Conservation (phyloP, 768 basidiomycete species). For the Hirschioporus abietinus region DNA sequence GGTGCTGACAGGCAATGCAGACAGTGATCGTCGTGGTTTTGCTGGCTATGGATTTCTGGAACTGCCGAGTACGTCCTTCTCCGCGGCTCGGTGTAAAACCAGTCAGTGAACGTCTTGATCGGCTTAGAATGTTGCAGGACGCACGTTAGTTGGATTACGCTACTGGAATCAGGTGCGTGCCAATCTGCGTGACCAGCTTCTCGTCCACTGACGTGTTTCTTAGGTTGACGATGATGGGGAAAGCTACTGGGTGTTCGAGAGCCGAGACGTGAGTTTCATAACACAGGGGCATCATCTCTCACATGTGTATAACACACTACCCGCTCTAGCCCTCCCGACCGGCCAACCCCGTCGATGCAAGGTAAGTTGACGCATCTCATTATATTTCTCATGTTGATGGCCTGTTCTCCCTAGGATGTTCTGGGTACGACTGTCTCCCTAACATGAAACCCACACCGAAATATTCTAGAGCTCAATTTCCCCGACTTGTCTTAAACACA, state of each 20-base stretch:
- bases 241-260: constrained; percentile 97
- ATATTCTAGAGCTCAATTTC: constrained; percentile 9
- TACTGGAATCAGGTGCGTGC: constrained; percentile 91
- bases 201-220: constrained; percentile 13
- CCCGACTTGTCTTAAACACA: constrained; percentile 23
- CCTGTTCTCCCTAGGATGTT: constrained; percentile 63
- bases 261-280: constrained; percentile 72
- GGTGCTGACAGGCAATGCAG: constrained; percentile 26
- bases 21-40: constrained; percentile 91
- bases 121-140: constrained; percentile 82
- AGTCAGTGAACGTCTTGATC: constrained; percentile 8
- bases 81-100: not conserved
- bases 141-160: constrained; percentile 88
- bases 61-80: constrained; percentile 64
- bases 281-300: constrained; percentile 2
- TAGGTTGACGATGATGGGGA: constrained; percentile 96
- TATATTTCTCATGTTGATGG: not conserved
- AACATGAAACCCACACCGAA: constrained; percentile 13
- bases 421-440: constrained; percentile 54
- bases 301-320: constrained; percentile 6
- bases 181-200: constrained; percentile 18
- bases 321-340: constrained; percentile 71
- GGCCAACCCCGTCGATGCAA: constrained; percentile 83
- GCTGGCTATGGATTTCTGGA: constrained; percentile 98
- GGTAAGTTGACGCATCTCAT: constrained; percentile 39